These are phyloP conservation scores for Volvox carteri DNA, from an alignment of 163 green algal species.

Conservation along the genomic window DNA sequence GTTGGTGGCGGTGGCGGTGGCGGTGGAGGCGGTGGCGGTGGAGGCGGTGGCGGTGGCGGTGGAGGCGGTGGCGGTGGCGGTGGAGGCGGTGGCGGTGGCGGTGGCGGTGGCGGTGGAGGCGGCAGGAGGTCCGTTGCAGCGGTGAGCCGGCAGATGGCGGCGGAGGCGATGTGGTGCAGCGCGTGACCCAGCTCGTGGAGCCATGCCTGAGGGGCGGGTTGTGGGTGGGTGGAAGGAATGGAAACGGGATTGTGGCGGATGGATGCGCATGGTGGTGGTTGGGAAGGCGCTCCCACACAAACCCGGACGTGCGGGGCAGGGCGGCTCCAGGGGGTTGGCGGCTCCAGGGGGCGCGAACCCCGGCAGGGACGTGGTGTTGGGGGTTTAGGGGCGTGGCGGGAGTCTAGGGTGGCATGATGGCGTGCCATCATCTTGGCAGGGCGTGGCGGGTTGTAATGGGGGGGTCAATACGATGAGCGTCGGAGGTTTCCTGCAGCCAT, in stretches of 20 bases:
- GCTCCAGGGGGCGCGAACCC: too few relatives aligned
- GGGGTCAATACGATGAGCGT: too few relatives aligned
- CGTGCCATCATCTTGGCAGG: too few relatives aligned
- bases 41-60: background rate
- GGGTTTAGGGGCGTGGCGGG: background rate
- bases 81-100: conserved; percentile 6
- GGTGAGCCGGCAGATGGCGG: background rate
- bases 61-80: background rate
- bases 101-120: background rate
- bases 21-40: too few relatives aligned
- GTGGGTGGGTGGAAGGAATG: background rate
- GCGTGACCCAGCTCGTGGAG: conserved; percentile 51
- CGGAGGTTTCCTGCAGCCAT: too few relatives aligned
- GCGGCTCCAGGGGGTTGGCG: too few relatives aligned
- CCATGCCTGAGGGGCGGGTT: conserved; percentile 38
- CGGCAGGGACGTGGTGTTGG: too few relatives aligned
- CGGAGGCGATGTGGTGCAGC: conserved; percentile 43
- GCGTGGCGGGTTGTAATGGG: too few relatives aligned
- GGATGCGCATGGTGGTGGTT: background rate
- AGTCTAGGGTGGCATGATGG: background rate
- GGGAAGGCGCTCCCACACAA: too few relatives aligned
- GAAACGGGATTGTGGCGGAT: background rate
- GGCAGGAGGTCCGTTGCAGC: background rate
- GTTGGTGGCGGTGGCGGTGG: background rate
- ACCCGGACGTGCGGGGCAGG: too few relatives aligned